Conservation (phyloP, 78 protist genomes). For the Dictyostelium capitatum region DNA sequence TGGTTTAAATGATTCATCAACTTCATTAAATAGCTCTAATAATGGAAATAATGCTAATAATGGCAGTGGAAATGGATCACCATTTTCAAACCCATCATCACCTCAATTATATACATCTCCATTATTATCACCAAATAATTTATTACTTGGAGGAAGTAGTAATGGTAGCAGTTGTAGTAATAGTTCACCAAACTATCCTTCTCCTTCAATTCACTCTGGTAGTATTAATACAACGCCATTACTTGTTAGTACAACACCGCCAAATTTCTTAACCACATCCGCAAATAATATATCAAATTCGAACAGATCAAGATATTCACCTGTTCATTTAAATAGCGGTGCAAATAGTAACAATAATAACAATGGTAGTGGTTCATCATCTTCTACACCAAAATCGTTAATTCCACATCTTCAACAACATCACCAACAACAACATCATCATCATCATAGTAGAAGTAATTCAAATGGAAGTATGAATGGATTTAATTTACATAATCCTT, state of each 20-base stretch:
- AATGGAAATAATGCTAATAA: neutral
- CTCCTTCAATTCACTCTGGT: neutral
- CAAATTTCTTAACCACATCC: neutral
- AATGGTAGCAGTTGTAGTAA: neutral
- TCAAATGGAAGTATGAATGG: conserved; percentile 4
- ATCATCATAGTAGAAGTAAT: neutral
- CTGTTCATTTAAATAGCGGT: neutral
- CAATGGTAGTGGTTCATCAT: neutral
- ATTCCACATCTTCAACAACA: neutral
- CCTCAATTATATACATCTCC: conserved; percentile 30
- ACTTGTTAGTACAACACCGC: neutral
- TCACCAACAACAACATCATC: neutral
- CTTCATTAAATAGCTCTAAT: conserved; percentile 7
- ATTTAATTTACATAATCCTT: neutral
- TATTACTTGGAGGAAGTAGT: neutral
- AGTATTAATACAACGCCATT: neutral
- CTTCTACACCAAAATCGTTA: neutral
- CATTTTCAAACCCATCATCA: conserved; percentile 15
- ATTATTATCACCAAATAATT: conserved; percentile 14
- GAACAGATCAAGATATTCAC: neutral
- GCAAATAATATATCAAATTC: neutral
- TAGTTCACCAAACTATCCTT: neutral
- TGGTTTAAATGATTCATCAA: neutral
- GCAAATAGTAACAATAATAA: neutral
- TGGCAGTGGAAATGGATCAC: neutral